A percentile compares a stretch with the other conserved stretches of the same genome.
phyloP scores from a whole-genome alignment of 2,329 filamentous ascomycete species.

The Colletotrichum zoysiae region DNA sequence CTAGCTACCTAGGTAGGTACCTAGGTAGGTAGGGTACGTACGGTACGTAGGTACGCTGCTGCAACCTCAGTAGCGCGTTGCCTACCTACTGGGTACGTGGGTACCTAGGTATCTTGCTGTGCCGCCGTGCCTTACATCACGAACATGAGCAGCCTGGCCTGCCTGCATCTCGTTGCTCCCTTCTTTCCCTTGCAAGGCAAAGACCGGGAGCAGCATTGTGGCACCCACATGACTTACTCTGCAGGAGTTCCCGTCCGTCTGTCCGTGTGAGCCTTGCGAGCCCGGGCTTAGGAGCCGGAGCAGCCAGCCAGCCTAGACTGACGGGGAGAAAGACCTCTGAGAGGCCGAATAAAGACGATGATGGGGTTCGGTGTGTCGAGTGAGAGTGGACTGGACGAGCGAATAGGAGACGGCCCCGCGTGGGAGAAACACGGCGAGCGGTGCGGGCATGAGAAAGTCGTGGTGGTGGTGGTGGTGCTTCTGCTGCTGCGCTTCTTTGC shows the following conservation, averaged over 20 bases:
- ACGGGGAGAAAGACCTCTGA: not conserved
- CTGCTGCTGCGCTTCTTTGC: not conserved
- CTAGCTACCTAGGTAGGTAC: not conserved
- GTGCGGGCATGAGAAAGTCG: not conserved
- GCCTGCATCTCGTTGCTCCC: slow-evolving; percentile 21
- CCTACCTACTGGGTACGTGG: not conserved
- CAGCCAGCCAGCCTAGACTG: not conserved
- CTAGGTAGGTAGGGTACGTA: no score
- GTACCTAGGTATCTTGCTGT: slow-evolving; percentile 3
- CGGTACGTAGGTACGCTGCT: not conserved
- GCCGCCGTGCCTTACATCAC: slow-evolving; percentile 32
- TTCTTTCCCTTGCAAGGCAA: slow-evolving; percentile 18
- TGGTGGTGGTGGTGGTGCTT: not conserved
- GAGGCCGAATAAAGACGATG: not conserved
- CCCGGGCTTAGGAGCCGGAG: slow-evolving; percentile 2
- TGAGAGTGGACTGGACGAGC: not conserved
- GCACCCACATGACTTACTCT: not conserved
- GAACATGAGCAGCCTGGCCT: slow-evolving; percentile 8
- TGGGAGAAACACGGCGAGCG: not conserved
- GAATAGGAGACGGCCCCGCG: not conserved
- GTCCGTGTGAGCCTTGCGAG: slow-evolving; percentile 1
- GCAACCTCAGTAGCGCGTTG: not conserved
- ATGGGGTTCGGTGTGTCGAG: not conserved
- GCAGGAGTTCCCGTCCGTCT: not conserved
- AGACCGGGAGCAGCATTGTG: slow-evolving; percentile 6